Base-by-base conservation (phyloP, 164 flowering plant genomes). In the Umbellularia californica region DNA sequence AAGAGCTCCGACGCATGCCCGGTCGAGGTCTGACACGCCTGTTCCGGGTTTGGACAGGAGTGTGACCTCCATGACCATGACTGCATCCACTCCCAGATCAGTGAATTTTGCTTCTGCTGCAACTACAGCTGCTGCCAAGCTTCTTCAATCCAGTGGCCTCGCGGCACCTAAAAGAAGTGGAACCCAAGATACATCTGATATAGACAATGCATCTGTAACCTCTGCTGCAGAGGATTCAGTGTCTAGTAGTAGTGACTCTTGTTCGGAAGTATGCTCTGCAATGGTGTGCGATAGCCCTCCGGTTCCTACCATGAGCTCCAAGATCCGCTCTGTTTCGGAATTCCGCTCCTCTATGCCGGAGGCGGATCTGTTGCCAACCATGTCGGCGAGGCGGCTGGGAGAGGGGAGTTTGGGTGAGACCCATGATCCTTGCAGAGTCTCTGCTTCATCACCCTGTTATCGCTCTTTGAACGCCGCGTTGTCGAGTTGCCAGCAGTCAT, bases 311-410 rank as follows among this genome's bases (percentile, higher is more conserved):
- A 62, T 25, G 41, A 66, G 50, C 64, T 47, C 23, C 65, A 79
- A 74, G 77, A 22, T 5, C 5, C 77, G 78, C 3, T 10, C 70
- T 0, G 24, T 72, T 69, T 69, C 76, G 10, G 79, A 77, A 50
- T 24, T 75, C 58, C 76, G 82, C 1, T 82, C 78, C 35, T 82
- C 84, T 50, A 82, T 77, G 84, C 78, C 82, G 0, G 82, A 77
- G 67, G 73, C 67, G 14, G 80, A 71, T 68, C 66, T 74, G 60
- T 71, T 79, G 35, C 77, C 81, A 17, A 70, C 76, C 10, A 70
- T 79, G 69, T 77, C 82, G 12, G 58, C 65, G 17, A 81, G 74
- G 35, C 58, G 47, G 19, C 15, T 72, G 23, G 71, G 50, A 62
- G 58, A 74, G 74, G 72, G 58, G 33, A 67, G 41, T 74, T 55